A percentile compares a stretch with the other conserved stretches of the same genome.
These are phyloP conservation scores for Aspergillus nidulans DNA, from an alignment of 495 filamentous ascomycete species.

Conservation along the genomic window DNA sequence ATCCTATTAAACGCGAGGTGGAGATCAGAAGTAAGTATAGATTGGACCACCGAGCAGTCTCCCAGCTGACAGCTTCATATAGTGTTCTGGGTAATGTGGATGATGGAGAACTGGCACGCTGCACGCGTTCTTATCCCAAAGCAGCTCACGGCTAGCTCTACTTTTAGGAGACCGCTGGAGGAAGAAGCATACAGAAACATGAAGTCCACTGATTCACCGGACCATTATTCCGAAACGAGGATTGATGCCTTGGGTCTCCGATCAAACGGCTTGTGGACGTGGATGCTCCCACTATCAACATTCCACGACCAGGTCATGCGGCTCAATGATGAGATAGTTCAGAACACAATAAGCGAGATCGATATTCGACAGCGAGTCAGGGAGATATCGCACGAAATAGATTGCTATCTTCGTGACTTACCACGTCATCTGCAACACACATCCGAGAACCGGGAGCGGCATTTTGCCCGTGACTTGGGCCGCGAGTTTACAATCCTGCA, in stretches of 20 bases:
- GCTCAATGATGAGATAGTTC: slow-evolving; percentile 2
- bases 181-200: slow-evolving; percentile 2
- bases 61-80: not conserved
- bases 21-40: slow-evolving; percentile 1
- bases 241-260: not conserved
- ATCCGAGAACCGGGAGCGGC: not conserved
- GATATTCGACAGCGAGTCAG: not conserved
- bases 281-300: slow-evolving; percentile 1
- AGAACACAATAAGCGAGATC: not conserved
- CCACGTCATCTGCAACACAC: slow-evolving; percentile 1
- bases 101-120: slow-evolving; percentile 2
- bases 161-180: not conserved
- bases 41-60: not conserved
- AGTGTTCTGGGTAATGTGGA: slow-evolving; percentile 6
- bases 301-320: slow-evolving; percentile 6
- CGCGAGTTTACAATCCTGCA: slow-evolving; percentile 3
- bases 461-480: not conserved
- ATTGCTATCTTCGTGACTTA: not conserved
- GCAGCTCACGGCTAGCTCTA: not conserved
- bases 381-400: not conserved
- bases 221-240: not conserved
- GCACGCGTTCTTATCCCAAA: not conserved
- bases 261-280: slow-evolving; percentile 2
- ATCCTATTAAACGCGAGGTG: slow-evolving; percentile 6
- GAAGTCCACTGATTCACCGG: not conserved